Evolutionary conservation across 352 stramenopile species (phyloP), one percentile per base, ranked within the genome.

Genomic region (Paralagenidium karlingii): DNA sequence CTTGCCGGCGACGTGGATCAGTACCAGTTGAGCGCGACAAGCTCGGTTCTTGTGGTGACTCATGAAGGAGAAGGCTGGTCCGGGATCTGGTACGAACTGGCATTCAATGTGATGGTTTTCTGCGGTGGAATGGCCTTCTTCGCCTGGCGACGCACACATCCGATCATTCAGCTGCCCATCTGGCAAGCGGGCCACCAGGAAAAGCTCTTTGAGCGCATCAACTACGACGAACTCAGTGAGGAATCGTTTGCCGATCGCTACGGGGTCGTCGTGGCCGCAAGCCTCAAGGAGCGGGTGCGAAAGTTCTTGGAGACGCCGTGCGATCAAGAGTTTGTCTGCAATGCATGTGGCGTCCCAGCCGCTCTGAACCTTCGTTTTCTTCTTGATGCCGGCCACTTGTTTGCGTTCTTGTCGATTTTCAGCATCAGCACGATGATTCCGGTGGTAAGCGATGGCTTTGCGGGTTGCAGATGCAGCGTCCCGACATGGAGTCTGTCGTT

Each of bases 331-430:
- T 83, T 77, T 43, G 59, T 82, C 15, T 69, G 61, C 44, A 57
- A 78, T 24, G 70, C 60, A 21, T 79, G 68, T 37, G 76, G 76
- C 7, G 68, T 89, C 36, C 67, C 75, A 0, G 71, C 76, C 7
- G 73, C 75, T 9, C 51, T 89, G 15, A 58, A 67, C 25, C 43
- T 83, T 51, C 57, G 68, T 13, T 82, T 86, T 40, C 73, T 83
- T 37, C 24, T 52, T 18, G 76, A 89, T 34, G 69, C 71, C 0
- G 76, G 49, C 0, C 73, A 79, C 20, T 46, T 86, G 5, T 85
- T 81, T 24, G 45, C 59, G 0, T 39, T 82, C 26, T 45, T 89
- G 2, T 74, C 60, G 27, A 53, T 89, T 34, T 76, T 86, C 30
- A 84, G 69, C 26, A 38, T 86, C 16, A 63, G 53, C 8, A 62